phyloP scores from a whole-genome alignment of 495 filamentous ascomycete genomes.

The Podospora fimiseda region DNA sequence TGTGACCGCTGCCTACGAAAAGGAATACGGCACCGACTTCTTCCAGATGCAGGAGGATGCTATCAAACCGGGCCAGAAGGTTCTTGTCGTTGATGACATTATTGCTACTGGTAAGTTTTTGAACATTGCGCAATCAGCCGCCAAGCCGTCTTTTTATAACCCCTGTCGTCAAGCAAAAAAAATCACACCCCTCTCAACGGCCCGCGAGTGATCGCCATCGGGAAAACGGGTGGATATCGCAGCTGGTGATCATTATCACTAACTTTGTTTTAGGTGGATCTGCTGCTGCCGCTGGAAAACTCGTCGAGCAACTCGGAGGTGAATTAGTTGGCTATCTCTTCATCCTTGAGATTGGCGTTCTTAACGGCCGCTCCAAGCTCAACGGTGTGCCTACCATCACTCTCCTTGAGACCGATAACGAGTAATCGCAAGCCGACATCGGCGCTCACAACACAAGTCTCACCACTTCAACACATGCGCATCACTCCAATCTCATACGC shows the following conservation, averaged over 20 bases:
- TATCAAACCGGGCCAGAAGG: slow-evolving; percentile 80
- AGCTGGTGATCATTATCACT: slow-evolving; percentile 4
- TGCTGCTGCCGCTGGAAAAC: slow-evolving; percentile 75
- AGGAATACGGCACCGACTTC: slow-evolving; percentile 95
- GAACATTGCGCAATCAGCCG: no score
- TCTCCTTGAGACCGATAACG: slow-evolving; percentile 53
- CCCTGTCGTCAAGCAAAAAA: slow-evolving; percentile 1
- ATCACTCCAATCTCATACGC: not conserved
- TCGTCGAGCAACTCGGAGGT: slow-evolving; percentile 83
- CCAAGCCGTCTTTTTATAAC: not conserved
- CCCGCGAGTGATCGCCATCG: not conserved
- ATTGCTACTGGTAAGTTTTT: slow-evolving; percentile 83
- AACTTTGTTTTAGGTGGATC: slow-evolving; percentile 63
- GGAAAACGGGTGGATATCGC: not conserved
- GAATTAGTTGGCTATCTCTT: slow-evolving; percentile 82
- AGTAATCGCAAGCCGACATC: slow-evolving; percentile 15
- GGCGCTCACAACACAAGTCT: not conserved
- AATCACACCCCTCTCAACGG: not conserved
- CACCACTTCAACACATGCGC: not conserved
- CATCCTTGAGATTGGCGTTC: slow-evolving; percentile 91
- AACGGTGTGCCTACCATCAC: slow-evolving; percentile 73
- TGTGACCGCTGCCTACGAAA: slow-evolving; percentile 74
- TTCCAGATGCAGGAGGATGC: slow-evolving; percentile 91
- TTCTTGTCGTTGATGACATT: slow-evolving; percentile 92
- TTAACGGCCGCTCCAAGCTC: slow-evolving; percentile 87